These are phyloP conservation scores for Dothistroma septosporum DNA, from an alignment of 2,329 filamentous ascomycete genomes.

Conservation along the genomic window DNA sequence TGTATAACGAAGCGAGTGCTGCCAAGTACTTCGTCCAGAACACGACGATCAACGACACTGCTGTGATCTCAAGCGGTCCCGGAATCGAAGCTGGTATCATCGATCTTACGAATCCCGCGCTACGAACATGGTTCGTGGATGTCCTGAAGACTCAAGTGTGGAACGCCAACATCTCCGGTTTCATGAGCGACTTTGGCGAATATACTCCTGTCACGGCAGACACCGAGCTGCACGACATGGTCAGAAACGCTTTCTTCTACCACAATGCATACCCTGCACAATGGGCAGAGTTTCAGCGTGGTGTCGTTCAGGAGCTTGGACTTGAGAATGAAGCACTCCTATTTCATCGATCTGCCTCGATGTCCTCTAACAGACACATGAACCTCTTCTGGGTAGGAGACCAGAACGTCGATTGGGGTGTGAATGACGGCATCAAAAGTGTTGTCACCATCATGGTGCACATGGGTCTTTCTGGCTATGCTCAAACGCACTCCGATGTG, in stretches of 20 bases:
- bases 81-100: slow-evolving; percentile 38
- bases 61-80: slow-evolving; percentile 36
- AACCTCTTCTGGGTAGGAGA: slow-evolving; percentile 41
- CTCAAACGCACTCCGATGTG: slow-evolving; percentile 36
- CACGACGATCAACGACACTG: slow-evolving; percentile 33
- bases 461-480: slow-evolving; percentile 37
- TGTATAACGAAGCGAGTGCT: slow-evolving; percentile 34
- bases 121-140: slow-evolving; percentile 34
- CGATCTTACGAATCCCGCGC: slow-evolving; percentile 35
- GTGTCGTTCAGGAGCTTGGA: slow-evolving; percentile 28
- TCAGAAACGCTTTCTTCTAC: slow-evolving; percentile 33
- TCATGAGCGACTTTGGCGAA: slow-evolving; percentile 39
- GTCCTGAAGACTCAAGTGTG: slow-evolving; percentile 35
- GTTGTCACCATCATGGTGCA: slow-evolving; percentile 35
- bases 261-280: slow-evolving; percentile 37
- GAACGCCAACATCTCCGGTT: slow-evolving; percentile 36
- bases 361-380: slow-evolving; percentile 33
- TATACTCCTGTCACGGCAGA: slow-evolving; percentile 34
- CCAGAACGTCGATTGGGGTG: slow-evolving; percentile 35
- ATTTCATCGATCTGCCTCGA: slow-evolving; percentile 37
- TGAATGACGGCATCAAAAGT: slow-evolving; percentile 37
- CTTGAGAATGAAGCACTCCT: slow-evolving; percentile 32
- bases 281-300: slow-evolving; percentile 35
- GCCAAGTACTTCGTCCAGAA: slow-evolving; percentile 35
- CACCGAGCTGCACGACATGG: slow-evolving; percentile 28